Percentiles rank a stretch among this genome's conserved stretches.
These are phyloP conservation scores for Hordeum pubiflorum DNA, from an alignment of 202 grass and related monocot genomes.

Conservation along the genomic window DNA sequence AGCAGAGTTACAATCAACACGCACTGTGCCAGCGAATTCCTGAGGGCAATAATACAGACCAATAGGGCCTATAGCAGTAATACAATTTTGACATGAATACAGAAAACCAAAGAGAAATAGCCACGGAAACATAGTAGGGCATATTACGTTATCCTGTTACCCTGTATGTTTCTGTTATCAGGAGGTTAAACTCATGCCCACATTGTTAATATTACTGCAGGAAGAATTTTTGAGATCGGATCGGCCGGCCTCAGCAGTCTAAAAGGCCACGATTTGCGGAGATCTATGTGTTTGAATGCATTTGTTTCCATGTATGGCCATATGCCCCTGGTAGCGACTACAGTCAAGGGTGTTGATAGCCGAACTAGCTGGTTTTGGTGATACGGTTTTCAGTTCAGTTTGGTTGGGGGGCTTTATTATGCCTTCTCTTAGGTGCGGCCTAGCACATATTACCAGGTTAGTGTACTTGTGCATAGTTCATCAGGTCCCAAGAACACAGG, in stretches of 20 bases:
- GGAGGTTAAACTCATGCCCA: not conserved
- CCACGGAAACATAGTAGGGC: not conserved
- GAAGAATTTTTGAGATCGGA: constrained; percentile 83
- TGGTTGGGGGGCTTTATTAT: not conserved
- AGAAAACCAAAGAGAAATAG: not conserved
- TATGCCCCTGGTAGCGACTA: constrained; percentile 78
- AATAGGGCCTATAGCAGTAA: not conserved
- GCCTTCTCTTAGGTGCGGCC: not conserved
- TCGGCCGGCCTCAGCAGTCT: constrained; percentile 79
- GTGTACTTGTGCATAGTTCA: constrained; percentile 32
- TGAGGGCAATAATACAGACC: not conserved
- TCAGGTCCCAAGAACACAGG: constrained; percentile 7
- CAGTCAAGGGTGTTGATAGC: constrained; percentile 71
- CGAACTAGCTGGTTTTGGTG: constrained; percentile 79
- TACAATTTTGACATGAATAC: not conserved
- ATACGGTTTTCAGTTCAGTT: constrained; percentile 1
- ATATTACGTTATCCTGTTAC: not conserved
- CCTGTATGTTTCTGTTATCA: not conserved
- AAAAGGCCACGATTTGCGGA: constrained; percentile 52
- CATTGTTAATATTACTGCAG: constrained; percentile 35
- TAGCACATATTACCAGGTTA: constrained; percentile 26
- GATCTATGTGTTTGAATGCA: constrained; percentile 65
- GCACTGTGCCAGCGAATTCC: not conserved
- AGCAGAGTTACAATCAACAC: not conserved
- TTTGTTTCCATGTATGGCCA: constrained; percentile 67